Percentiles rank a stretch among this genome's conserved stretches.
Evolutionary conservation across 371 early-diverging fungal genomes (phyloP).

Genomic region (Chytridiales sp.): DNA sequence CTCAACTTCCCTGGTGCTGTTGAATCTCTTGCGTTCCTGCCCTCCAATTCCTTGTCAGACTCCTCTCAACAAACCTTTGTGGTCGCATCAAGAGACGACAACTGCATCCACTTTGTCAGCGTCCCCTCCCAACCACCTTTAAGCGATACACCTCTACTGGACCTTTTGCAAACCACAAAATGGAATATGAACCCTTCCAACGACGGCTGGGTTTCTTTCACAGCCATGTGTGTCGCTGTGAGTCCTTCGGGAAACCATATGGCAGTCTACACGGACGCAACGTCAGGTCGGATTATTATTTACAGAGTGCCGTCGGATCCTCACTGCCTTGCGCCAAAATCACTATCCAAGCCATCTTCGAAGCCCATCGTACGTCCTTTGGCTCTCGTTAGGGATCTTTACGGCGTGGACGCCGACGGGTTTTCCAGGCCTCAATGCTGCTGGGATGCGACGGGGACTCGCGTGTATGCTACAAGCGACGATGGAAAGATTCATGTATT

Average conservation of each 20-base stretch:
- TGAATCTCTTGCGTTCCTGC: constrained; percentile 60
- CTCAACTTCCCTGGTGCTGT: constrained; percentile 54
- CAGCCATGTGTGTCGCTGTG: constrained; percentile 64
- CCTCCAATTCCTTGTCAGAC: constrained; percentile 7
- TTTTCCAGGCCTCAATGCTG: constrained; percentile 55
- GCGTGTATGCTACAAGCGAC: constrained; percentile 69
- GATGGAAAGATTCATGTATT: constrained; percentile 60
- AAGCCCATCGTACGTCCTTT: background rate
- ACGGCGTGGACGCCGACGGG: constrained; percentile 60
- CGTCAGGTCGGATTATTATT: constrained; percentile 68
- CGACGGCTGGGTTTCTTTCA: constrained; percentile 82
- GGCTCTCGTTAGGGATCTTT: constrained; percentile 62
- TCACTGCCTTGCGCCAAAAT: background rate
- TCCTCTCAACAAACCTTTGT: constrained; percentile 51
- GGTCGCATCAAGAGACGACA: constrained; percentile 65
- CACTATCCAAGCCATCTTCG: background rate
- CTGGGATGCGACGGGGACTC: constrained; percentile 10
- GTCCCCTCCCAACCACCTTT: background rate
- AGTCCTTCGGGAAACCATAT: constrained; percentile 58
- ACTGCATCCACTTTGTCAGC: constrained; percentile 68
- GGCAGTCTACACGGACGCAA: constrained; percentile 69
- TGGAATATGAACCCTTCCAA: constrained; percentile 75
- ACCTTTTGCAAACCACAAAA: background rate
- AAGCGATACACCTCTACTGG: background rate
- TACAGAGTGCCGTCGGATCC: constrained; percentile 49